A percentile compares a stretch with the other conserved stretches of the same genome.
Conservation (phyloP, 805 yeast genomes). For the Torulaspora delbrueckii region DNA sequence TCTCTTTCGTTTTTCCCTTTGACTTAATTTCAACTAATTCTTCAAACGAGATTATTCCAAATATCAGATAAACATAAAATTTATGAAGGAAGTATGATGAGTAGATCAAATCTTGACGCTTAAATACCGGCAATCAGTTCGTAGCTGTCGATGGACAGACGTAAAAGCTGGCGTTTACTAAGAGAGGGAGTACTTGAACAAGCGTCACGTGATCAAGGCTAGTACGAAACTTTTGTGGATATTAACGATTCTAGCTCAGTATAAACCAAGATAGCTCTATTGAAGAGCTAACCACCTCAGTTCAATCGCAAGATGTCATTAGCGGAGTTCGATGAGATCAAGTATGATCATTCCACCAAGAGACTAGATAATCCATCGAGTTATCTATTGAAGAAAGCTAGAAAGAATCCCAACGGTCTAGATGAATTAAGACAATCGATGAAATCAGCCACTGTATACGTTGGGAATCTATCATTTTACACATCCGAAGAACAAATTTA, state of each 20-base stretch:
- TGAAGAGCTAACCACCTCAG: not conserved
- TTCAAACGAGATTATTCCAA: no score
- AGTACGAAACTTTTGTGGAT: not conserved
- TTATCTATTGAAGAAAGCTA: conserved; percentile 63
- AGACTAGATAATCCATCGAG: conserved; percentile 69
- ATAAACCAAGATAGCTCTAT: no score
- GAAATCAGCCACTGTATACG: conserved; percentile 73
- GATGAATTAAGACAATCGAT: conserved; percentile 63
- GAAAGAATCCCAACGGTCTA: conserved; percentile 45
- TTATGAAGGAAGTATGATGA: not conserved
- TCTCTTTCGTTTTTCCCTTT: no score
- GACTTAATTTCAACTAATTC: no score
- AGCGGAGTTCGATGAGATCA: conserved; percentile 49
- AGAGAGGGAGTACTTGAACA: no score
- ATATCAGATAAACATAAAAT: no score
- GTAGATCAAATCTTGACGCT: not conserved
- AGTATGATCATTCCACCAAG: conserved; percentile 58
- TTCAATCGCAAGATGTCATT: conserved; percentile 33
- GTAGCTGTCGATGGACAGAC: not conserved
- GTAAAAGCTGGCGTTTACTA: not conserved
- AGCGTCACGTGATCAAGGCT: no score
- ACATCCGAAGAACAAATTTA: conserved; percentile 94
- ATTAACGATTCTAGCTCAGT: not conserved
- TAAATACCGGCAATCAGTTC: no score
- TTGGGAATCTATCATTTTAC: conserved; percentile 83